Conservation (phyloP, 2,329 filamentous ascomycete species). For the Emydomyces testavorans region DNA sequence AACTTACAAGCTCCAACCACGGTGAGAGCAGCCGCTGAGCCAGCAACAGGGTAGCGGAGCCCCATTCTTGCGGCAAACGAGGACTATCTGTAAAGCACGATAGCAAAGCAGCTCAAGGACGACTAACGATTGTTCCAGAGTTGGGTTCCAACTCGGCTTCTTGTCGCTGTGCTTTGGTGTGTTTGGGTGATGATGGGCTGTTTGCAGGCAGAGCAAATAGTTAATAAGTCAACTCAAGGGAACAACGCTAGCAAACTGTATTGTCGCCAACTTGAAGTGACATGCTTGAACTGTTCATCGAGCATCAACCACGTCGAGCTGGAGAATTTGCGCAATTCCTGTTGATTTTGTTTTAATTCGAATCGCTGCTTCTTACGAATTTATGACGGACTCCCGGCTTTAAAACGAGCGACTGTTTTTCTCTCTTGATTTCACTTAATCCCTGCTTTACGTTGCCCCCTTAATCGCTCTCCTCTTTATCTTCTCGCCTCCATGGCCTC, state of each 20-base stretch:
- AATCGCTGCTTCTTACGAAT: constrained; percentile 6
- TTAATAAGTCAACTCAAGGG: too few species aligned
- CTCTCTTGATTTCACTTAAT: not conserved
- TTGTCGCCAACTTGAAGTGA: too few species aligned
- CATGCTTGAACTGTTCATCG: too few species aligned
- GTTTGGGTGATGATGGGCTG: not conserved
- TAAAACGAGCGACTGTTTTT: not conserved
- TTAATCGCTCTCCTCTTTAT: constrained; percentile 2
- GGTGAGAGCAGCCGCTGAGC: constrained; percentile 54
- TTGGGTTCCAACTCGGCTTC: not conserved
- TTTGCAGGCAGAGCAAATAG: constrained; percentile 1
- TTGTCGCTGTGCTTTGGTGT: not conserved
- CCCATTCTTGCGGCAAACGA: constrained; percentile 46
- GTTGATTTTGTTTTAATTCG: not conserved
- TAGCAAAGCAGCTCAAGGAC: not conserved
- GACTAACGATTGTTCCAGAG: not conserved
- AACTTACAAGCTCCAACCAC: constrained; percentile 69
- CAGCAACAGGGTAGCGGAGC: constrained; percentile 59
- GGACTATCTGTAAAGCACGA: not conserved
- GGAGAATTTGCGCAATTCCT: not conserved
- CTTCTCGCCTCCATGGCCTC: constrained; percentile 53
- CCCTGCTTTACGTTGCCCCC: constrained; percentile 1
- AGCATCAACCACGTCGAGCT: not conserved
- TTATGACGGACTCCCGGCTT: constrained; percentile 3
- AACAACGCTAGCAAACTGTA: too few species aligned